Evolutionary conservation across 108 stramenopile genomes (phyloP), one percentile per base, ranked within the genome.

Genomic region (Pseudonitzschia delicatissima): DNA sequence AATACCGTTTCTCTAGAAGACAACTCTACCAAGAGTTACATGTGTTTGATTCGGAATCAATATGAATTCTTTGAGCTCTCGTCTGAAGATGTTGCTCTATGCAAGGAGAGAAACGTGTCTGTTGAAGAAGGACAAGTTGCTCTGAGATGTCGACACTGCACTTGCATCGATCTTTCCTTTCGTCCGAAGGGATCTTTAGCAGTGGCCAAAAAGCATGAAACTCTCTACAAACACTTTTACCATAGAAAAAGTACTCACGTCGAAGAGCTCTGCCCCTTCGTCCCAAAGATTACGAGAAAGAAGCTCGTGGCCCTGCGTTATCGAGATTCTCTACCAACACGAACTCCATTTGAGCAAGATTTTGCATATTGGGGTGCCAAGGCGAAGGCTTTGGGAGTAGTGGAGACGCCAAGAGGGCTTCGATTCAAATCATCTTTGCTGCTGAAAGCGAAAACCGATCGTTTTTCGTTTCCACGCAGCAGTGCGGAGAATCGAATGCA

Each of bases 161-260:
- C 32, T 32, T 55, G 53, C 27, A 33, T 55, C 31, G 29, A 27
- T 18, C 12, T 51, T n/a, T 7, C 28, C 3, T 33, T 13, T 15
- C 53, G 53, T n/a, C 31, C 53, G 15, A 31, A 33, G 12, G 53
- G 53, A 55, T 55, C 53, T 9, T 28, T 55, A 13, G 27, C n/a
- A 31, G 29, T 55, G 12, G 53, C 53, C n/a, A 55, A 33, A 33
- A 23, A 27, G n/a, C 53, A 33, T 33, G 27, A 8, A 33, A 18
- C 53, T 13, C n/a, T 55, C 9, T 55, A 55, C 32, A 55, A 18
- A 55, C 31, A 55, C n/a, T 55, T 55, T 27, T 13, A 33, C 31
- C 28, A 12, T 4, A 27, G 53, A 0, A 55, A 28, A 1, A 33
- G 12, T 18, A 55, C 29, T 33, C 53, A 55, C 12, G 2, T 55